Evolutionary conservation across 768 basidiomycete species (phyloP).

Genomic region (Tulasnella sp.): DNA sequence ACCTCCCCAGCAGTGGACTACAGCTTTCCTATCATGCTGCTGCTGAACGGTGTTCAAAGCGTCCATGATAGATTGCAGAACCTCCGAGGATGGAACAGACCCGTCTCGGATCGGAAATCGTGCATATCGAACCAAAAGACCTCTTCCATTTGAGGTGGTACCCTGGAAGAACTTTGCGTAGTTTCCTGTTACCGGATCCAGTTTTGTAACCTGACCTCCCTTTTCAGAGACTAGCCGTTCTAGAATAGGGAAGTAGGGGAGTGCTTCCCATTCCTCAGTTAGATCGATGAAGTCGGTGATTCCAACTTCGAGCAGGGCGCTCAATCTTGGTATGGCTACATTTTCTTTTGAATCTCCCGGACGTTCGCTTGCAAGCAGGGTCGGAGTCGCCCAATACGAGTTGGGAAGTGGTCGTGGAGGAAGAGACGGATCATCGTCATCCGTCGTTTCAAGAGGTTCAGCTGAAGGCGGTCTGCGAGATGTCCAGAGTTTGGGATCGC

Average conservation of each 20-base stretch:
- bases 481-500: slow-evolving; percentile 25
- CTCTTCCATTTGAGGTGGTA: not conserved
- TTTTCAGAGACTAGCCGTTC: not conserved
- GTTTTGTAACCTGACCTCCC: not conserved
- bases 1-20: slow-evolving; percentile 24
- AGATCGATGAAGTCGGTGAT: slow-evolving; percentile 27
- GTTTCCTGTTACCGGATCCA: not conserved
- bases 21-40: not conserved
- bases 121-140: not conserved
- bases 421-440: slow-evolving; percentile 9
- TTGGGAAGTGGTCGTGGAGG: slow-evolving; percentile 29
- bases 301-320: slow-evolving; percentile 8
- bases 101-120: slow-evolving; percentile 28
- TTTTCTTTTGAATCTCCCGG: slow-evolving; percentile 11
- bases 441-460: slow-evolving; percentile 1
- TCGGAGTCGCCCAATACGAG: slow-evolving; percentile 30
- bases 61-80: not conserved
- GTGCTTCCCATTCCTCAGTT: slow-evolving; percentile 10
- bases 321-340: not conserved
- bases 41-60: not conserved
- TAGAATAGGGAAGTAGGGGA: not conserved
- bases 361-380: slow-evolving; percentile 22
- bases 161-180: not conserved
- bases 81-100: not conserved
- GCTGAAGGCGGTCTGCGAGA: not conserved